Evolutionary conservation across 2,329 filamentous ascomycete genomes (phyloP).

Genomic region (Fusarium sp.): DNA sequence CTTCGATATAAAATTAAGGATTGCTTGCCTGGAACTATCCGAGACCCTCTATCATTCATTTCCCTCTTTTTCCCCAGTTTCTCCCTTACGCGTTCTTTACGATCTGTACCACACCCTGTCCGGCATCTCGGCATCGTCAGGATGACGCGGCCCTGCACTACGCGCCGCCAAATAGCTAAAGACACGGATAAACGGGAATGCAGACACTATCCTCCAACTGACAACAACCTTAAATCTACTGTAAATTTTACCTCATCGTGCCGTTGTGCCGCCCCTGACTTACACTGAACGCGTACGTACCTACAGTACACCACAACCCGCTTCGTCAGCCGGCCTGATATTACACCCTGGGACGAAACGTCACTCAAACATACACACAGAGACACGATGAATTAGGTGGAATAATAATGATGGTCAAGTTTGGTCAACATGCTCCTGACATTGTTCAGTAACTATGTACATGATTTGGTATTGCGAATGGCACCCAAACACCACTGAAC

Average conservation of each 20-base stretch:
- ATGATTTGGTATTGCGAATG: constrained; percentile 18
- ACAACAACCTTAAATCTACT: constrained; percentile 16
- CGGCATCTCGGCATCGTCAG: constrained; percentile 29
- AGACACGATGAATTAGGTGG: background rate
- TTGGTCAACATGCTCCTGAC: constrained; percentile 19
- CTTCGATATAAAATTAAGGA: constrained; percentile 10
- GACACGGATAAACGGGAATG: constrained; percentile 17
- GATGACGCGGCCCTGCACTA: constrained; percentile 40
- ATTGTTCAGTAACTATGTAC: constrained; percentile 35
- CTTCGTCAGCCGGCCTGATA: background rate
- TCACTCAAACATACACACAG: constrained; percentile 4
- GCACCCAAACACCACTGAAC: constrained; percentile 25
- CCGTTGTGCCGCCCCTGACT: constrained; percentile 9
- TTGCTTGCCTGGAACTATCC: background rate
- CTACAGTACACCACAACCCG: background rate
- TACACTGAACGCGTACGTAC: background rate
- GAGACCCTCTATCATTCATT: background rate
- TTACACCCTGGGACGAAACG: constrained; percentile 5
- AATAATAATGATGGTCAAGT: background rate
- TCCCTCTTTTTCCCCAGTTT: background rate
- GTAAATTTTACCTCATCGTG: constrained; percentile 5
- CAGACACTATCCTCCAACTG: background rate
- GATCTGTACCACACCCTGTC: constrained; percentile 15
- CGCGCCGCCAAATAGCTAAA: constrained; percentile 17
- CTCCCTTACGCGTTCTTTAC: background rate